Evolutionary conservation across 192 early-diverging fungal genomes (phyloP).

Genomic region (Borealophlyctis nickersoniae): DNA sequence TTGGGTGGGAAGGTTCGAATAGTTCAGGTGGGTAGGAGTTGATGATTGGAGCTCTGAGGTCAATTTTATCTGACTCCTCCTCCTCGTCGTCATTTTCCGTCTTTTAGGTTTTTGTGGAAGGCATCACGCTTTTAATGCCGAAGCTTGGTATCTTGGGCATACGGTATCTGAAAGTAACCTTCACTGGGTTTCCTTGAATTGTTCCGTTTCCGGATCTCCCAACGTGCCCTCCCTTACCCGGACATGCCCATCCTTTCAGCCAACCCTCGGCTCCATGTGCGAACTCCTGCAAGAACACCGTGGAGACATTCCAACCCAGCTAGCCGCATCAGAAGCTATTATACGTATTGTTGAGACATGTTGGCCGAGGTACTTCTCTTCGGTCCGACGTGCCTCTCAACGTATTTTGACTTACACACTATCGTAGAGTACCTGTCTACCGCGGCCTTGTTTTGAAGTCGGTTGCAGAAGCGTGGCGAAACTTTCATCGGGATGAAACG

Average conservation of each 20-base stretch:
- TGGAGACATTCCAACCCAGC: slow-evolving; percentile 26
- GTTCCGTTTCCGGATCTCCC: not conserved
- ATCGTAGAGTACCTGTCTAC: slow-evolving; percentile 14
- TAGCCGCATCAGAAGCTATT: slow-evolving; percentile 16
- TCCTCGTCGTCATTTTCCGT: not conserved
- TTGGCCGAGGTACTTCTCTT: slow-evolving; percentile 26
- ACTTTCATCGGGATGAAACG: slow-evolving; percentile 2
- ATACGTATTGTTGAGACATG: slow-evolving; percentile 8
- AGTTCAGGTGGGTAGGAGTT: slow-evolving; percentile 28
- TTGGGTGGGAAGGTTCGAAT: slow-evolving; percentile 32
- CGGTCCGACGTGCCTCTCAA: slow-evolving; percentile 8
- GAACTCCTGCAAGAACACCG: slow-evolving; percentile 32
- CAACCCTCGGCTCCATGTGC: slow-evolving; percentile 17
- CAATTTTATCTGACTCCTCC: not conserved
- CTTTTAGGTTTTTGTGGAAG: not conserved
- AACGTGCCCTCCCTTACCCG: not conserved
- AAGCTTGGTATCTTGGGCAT: slow-evolving; percentile 10
- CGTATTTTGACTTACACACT: not conserved
- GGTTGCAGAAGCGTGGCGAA: slow-evolving; percentile 23
- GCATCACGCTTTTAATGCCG: not conserved
- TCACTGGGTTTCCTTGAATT: not conserved
- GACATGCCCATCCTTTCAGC: not conserved
- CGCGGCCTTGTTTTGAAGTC: slow-evolving; percentile 24
- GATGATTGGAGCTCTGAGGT: not conserved
- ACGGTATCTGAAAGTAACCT: slow-evolving; percentile 12